Percentiles rank a stretch among this genome's conserved stretches.
Evolutionary conservation across 805 yeast genomes (phyloP).

Genomic region (Wickerhamiella qilinensis): DNA sequence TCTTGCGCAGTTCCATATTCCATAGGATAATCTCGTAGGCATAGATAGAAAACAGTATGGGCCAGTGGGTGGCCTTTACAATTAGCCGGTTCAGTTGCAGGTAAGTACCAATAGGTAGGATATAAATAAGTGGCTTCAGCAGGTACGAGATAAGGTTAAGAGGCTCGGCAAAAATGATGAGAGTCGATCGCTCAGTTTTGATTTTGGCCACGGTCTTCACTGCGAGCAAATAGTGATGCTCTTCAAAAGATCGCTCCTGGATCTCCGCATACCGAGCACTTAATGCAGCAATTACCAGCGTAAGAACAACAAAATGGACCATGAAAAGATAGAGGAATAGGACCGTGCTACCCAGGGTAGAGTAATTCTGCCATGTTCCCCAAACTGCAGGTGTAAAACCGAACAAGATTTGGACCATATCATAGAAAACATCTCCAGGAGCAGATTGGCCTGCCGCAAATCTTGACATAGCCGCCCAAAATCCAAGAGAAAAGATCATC

Average conservation of each 20-base stretch:
- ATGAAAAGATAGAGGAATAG: conserved; percentile 36
- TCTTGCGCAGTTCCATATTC: conserved; percentile 9
- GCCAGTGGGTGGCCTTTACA: conserved; percentile 25
- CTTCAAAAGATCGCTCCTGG: conserved; percentile 23
- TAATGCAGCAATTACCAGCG: conserved; percentile 39
- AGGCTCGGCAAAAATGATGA: conserved; percentile 24
- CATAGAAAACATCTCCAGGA: conserved; percentile 32
- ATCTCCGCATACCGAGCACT: conserved; percentile 24
- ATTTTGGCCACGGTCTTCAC: conserved; percentile 25
- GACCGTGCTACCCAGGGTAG: conserved; percentile 30
- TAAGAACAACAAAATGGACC: conserved; percentile 37
- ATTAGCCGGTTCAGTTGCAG: conserved; percentile 20
- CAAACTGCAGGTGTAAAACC: conserved; percentile 48
- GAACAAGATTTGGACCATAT: conserved; percentile 35
- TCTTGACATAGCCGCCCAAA: conserved; percentile 37
- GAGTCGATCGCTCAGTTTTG: conserved; percentile 22
- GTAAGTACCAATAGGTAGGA: conserved; percentile 19
- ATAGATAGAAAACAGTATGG: conserved; percentile 21
- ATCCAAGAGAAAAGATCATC: conserved; percentile 35
- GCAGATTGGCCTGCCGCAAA: conserved; percentile 28
- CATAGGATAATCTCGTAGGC: conserved; percentile 17
- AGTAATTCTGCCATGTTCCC: conserved; percentile 36
- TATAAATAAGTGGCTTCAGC: conserved; percentile 19
- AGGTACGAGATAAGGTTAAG: conserved; percentile 21
- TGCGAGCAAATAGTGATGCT: conserved; percentile 23